Conservation (phyloP, 345 rosid genomes). For the Passiflora organensis region DNA sequence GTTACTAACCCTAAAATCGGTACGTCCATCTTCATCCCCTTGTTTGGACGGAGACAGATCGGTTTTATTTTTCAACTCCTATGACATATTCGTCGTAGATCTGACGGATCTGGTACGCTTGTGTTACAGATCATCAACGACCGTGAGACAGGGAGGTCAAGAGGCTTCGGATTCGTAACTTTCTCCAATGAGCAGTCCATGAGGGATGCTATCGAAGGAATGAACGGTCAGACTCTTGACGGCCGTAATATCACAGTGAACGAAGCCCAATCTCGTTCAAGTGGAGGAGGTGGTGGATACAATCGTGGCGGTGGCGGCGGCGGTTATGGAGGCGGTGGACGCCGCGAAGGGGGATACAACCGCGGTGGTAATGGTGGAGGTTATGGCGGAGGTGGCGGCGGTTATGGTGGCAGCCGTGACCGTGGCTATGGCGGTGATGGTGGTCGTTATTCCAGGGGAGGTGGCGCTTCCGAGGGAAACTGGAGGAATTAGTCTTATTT, state of each 20-base stretch:
- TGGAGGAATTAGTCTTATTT: slow-evolving; percentile 44
- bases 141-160: slow-evolving; percentile 80
- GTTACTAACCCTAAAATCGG: slow-evolving; percentile 55
- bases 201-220: slow-evolving; percentile 84
- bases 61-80: slow-evolving; percentile 14
- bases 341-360: slow-evolving; percentile 41
- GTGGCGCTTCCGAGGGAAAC: slow-evolving; percentile 44
- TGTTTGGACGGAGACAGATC: slow-evolving; percentile 68
- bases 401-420: slow-evolving; percentile 33
- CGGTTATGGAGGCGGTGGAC: slow-evolving; percentile 36
- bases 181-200: slow-evolving; percentile 67
- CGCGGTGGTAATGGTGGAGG: slow-evolving; percentile 28
- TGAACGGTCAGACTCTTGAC: slow-evolving; percentile 82
- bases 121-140: slow-evolving; percentile 63
- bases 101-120: neutral
- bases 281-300: slow-evolving; percentile 38
- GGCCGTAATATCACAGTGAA: slow-evolving; percentile 78
- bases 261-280: slow-evolving; percentile 72
- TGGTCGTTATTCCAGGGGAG: slow-evolving; percentile 51
- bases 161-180: slow-evolving; percentile 82
- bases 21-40: slow-evolving; percentile 91
- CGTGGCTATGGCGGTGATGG: slow-evolving; percentile 34
- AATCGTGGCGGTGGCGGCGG: slow-evolving; percentile 32
- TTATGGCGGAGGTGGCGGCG: slow-evolving; percentile 38
- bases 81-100: neutral